Conservation (phyloP, 1,139 yeast genomes). For the Saccharomyces pastorianus region DNA sequence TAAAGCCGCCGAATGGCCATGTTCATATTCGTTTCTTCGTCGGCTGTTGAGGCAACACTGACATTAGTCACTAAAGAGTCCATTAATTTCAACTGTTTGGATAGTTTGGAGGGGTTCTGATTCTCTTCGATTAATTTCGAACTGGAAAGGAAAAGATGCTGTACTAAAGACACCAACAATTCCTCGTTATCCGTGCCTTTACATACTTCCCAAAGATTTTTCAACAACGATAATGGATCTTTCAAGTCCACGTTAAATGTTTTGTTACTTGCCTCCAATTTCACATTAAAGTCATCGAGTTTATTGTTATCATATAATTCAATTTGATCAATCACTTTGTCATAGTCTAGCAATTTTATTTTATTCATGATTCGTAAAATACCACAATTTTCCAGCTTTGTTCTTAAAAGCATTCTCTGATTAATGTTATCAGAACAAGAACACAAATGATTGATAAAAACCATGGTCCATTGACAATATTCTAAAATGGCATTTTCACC, state of each 20-base stretch:
- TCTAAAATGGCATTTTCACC: slow-evolving; percentile 71
- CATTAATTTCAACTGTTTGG: slow-evolving; percentile 65
- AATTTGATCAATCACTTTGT: slow-evolving; percentile 58
- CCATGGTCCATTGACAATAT: slow-evolving; percentile 70
- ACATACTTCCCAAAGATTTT: slow-evolving; percentile 61
- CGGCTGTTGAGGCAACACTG: slow-evolving; percentile 52
- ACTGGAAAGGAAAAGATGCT: slow-evolving; percentile 60
- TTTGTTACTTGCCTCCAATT: slow-evolving; percentile 51
- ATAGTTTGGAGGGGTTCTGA: slow-evolving; percentile 47
- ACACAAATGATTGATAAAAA: slow-evolving; percentile 66
- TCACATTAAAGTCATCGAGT: slow-evolving; percentile 60
- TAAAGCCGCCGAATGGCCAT: slow-evolving; percentile 74
- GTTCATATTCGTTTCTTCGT: slow-evolving; percentile 69
- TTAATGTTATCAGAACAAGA: slow-evolving; percentile 57
- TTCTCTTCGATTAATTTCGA: slow-evolving; percentile 38
- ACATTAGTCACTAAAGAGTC: slow-evolving; percentile 81
- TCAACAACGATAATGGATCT: slow-evolving; percentile 67
- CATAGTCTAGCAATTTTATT: slow-evolving; percentile 55
- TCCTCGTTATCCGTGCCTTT: slow-evolving; percentile 68
- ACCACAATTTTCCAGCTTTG: slow-evolving; percentile 74
- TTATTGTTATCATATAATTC: slow-evolving; percentile 57
- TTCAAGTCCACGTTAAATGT: slow-evolving; percentile 57
- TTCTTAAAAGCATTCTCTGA: slow-evolving; percentile 65
- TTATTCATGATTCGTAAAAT: slow-evolving; percentile 53
- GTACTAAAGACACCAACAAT: slow-evolving; percentile 67